Evolutionary conservation across 2,329 filamentous ascomycete genomes (phyloP).

Genomic region (Neophaeococcomyces aloes): DNA sequence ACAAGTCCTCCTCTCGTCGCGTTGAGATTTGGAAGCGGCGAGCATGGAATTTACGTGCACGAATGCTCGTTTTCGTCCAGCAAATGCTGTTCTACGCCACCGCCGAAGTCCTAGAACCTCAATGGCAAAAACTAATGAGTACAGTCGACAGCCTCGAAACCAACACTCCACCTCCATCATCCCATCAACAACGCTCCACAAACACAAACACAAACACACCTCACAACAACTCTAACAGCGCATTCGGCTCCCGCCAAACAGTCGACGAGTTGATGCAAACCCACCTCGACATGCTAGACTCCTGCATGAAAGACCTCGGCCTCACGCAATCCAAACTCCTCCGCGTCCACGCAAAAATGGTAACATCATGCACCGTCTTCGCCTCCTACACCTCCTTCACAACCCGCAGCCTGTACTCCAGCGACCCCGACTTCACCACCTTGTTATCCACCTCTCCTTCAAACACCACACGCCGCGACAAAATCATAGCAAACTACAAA

Average conservation of each 20-base stretch:
- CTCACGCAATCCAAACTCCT: slow-evolving; percentile 91
- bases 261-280: slow-evolving; percentile 98
- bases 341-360: slow-evolving; percentile 90
- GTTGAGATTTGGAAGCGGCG: slow-evolving; percentile 88
- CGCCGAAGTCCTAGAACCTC: slow-evolving; percentile 92
- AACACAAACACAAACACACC: slow-evolving; percentile 10
- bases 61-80: slow-evolving; percentile 96
- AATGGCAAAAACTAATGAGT: slow-evolving; percentile 92
- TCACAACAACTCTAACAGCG: slow-evolving; percentile 39
- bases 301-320: slow-evolving; percentile 98
- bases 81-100: slow-evolving; percentile 96
- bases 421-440: slow-evolving; percentile 63
- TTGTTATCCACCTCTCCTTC: slow-evolving; percentile 11
- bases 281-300: slow-evolving; percentile 95
- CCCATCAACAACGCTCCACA: slow-evolving; percentile 3
- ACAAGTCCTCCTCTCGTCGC: slow-evolving; percentile 59
- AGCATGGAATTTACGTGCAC: slow-evolving; percentile 79
- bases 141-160: slow-evolving; percentile 54
- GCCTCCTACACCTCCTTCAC: slow-evolving; percentile 81
- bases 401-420: slow-evolving; percentile 70
- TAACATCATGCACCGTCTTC: slow-evolving; percentile 92
- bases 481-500: slow-evolving; percentile 3
- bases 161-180: slow-evolving; percentile 2
- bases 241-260: slow-evolving; percentile 38
- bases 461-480: slow-evolving; percentile 6